Evolutionary conservation across 2,329 filamentous ascomycete genomes (phyloP).

Genomic region (Claviceps cyperi): DNA sequence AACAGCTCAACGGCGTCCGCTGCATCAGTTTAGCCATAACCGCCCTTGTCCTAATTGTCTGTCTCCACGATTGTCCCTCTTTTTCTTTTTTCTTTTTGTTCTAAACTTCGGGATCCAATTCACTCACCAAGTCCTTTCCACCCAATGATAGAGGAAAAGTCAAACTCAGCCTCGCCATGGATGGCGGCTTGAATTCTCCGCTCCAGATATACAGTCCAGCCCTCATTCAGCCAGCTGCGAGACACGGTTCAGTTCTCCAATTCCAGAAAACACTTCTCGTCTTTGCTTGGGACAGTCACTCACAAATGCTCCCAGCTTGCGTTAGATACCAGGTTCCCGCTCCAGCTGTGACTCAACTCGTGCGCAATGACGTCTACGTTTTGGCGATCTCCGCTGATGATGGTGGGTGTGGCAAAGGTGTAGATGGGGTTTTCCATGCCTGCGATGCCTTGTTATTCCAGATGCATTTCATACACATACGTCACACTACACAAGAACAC

Average conservation of each 20-base stretch:
- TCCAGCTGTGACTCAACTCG: constrained; percentile 66
- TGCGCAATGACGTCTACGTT: constrained; percentile 96
- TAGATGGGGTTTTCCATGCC: constrained; percentile 88
- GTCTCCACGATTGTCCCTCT: not conserved
- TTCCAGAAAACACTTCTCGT: not conserved
- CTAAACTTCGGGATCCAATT: not conserved
- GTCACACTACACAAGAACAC: no score
- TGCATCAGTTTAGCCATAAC: constrained; percentile 11
- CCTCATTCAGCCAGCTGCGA: constrained; percentile 52
- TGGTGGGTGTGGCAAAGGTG: constrained; percentile 88
- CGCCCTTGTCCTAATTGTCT: not conserved
- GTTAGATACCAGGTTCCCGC: constrained; percentile 69
- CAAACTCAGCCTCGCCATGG: constrained; percentile 72
- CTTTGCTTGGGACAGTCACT: constrained; percentile 14
- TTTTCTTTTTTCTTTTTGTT: no score
- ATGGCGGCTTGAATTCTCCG: constrained; percentile 63
- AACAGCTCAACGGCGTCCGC: constrained; percentile 67
- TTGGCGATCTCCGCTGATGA: constrained; percentile 79
- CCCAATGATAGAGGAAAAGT: constrained; percentile 91
- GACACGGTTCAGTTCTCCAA: not conserved
- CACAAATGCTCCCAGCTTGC: constrained; percentile 71
- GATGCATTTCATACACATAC: not conserved
- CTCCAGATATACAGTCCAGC: constrained; percentile 93
- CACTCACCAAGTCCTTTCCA: constrained; percentile 67
- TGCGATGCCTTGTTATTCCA: constrained; percentile 9